Conservation (phyloP, 169 alveolate genomes). For the Plasmodium vivax region DNA sequence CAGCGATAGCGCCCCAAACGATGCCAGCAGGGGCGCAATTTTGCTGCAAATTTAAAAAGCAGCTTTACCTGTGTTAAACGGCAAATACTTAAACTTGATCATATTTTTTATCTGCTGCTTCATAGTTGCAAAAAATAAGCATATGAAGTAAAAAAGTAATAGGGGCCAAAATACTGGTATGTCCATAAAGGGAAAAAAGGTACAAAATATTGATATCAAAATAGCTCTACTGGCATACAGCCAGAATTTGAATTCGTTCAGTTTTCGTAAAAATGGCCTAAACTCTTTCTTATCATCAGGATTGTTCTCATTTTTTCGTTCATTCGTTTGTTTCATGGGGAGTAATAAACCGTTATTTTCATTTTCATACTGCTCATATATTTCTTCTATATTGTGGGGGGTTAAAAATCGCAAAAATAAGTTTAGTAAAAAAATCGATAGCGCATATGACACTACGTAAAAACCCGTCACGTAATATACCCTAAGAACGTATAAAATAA, state of each 20-base stretch:
- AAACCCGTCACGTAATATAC: slow-evolving; percentile 75
- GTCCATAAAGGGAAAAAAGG: slow-evolving; percentile 85
- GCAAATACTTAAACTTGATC: slow-evolving; percentile 86
- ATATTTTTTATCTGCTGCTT: slow-evolving; percentile 89
- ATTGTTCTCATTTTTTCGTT: slow-evolving; percentile 38
- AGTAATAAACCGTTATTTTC: slow-evolving; percentile 82
- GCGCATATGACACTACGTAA: slow-evolving; percentile 83
- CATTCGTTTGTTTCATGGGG: slow-evolving; percentile 74
- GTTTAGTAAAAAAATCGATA: slow-evolving; percentile 81
- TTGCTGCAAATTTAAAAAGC: neutral
- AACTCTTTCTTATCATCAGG: slow-evolving; percentile 85
- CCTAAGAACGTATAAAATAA: slow-evolving; percentile 73
- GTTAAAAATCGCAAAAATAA: slow-evolving; percentile 81
- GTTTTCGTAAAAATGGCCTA: slow-evolving; percentile 91
- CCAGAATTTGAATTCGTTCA: slow-evolving; percentile 93
- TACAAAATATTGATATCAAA: slow-evolving; percentile 76
- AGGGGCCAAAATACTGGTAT: slow-evolving; percentile 95
- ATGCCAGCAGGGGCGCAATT: neutral
- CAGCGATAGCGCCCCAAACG: neutral
- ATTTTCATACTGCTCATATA: slow-evolving; percentile 83
- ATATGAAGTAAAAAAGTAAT: slow-evolving; percentile 88
- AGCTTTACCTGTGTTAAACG: slow-evolving; percentile 81
- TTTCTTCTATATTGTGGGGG: slow-evolving; percentile 83
- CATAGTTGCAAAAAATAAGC: slow-evolving; percentile 90
- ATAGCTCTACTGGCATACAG: slow-evolving; percentile 84